A percentile compares a stretch with the other conserved stretches of the same genome.
Evolutionary conservation across 164 flowering plant species (phyloP).

Genomic region (Sedum album): DNA sequence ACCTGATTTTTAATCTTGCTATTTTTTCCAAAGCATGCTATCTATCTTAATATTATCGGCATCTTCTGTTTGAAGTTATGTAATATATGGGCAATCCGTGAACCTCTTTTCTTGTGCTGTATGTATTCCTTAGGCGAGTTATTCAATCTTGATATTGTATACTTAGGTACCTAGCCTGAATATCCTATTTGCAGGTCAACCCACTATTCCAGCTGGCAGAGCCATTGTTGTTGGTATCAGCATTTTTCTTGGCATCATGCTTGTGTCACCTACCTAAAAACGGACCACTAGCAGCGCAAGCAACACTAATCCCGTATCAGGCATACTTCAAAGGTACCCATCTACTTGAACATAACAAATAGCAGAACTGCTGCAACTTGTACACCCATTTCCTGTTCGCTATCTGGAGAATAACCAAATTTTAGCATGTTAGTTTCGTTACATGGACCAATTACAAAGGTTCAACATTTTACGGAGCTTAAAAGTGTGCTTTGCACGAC

Average conservation of each 20-base stretch:
- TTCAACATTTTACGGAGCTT: too few relatives aligned
- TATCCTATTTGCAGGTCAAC: constrained; percentile 59
- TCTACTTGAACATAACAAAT: neutral
- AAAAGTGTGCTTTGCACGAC: too few relatives aligned
- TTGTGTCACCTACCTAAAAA: constrained; percentile 62
- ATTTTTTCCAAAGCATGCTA: too few relatives aligned
- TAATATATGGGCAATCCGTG: too few relatives aligned
- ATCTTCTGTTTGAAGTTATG: too few relatives aligned
- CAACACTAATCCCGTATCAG: neutral
- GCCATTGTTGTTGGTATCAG: constrained; percentile 73
- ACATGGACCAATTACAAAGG: too few relatives aligned
- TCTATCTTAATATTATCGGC: too few relatives aligned
- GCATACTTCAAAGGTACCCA: neutral
- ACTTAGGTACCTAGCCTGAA: too few relatives aligned
- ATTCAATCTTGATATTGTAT: constrained; percentile 82
- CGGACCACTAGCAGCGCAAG: constrained; percentile 75
- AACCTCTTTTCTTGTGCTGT: neutral
- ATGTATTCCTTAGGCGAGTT: constrained; percentile 52
- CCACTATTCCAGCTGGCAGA: constrained; percentile 86
- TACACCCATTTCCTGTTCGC: neutral
- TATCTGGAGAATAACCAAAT: too few relatives aligned
- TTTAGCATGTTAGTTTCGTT: too few relatives aligned
- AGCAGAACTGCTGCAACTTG: neutral
- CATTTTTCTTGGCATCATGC: constrained; percentile 63
- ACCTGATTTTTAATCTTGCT: too few relatives aligned